Percentiles rank a stretch among this genome's conserved stretches.
Conservation (phyloP, 2,329 filamentous ascomycete species). For the Botrytis medusae region DNA sequence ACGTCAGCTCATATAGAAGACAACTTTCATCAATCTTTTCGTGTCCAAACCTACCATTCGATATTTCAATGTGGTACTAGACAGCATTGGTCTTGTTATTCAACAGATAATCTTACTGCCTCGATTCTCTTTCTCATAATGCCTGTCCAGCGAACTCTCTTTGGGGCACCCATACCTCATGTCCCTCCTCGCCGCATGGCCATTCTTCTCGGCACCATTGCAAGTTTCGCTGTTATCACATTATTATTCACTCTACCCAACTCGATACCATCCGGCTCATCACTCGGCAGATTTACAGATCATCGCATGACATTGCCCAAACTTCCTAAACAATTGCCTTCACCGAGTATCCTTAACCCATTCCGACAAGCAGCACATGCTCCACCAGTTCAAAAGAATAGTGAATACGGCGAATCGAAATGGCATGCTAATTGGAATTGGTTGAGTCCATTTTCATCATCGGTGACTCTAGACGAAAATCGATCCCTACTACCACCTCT, state of each 20-base stretch:
- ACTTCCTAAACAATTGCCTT: slow-evolving; percentile 43
- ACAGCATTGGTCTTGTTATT: neutral
- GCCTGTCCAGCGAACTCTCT: slow-evolving; percentile 49
- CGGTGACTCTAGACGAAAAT: slow-evolving; percentile 76
- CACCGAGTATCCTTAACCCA: slow-evolving; percentile 55
- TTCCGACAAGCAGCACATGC: slow-evolving; percentile 70
- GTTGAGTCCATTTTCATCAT: slow-evolving; percentile 84
- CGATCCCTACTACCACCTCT: slow-evolving; percentile 80
- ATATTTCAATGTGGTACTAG: neutral
- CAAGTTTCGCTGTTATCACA: slow-evolving; percentile 54
- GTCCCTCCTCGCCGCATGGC: slow-evolving; percentile 54
- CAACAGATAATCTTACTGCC: neutral
- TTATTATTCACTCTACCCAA: slow-evolving; percentile 54
- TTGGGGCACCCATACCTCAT: slow-evolving; percentile 51
- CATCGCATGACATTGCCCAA: slow-evolving; percentile 52
- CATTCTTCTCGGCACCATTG: slow-evolving; percentile 51
- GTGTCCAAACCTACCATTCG: neutral
- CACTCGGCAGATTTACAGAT: slow-evolving; percentile 51
- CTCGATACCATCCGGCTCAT: slow-evolving; percentile 49
- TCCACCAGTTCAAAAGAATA: slow-evolving; percentile 73
- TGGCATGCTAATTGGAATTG: slow-evolving; percentile 93
- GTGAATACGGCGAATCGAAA: slow-evolving; percentile 71
- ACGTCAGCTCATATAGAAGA: slow-evolving; percentile 15
- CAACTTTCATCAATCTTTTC: neutral
- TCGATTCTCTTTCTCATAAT: slow-evolving; percentile 38